A percentile compares a stretch with the other conserved stretches of the same genome.
Evolutionary conservation across 2,329 filamentous ascomycete genomes (phyloP).

Genomic region (Botryotinia globosa): DNA sequence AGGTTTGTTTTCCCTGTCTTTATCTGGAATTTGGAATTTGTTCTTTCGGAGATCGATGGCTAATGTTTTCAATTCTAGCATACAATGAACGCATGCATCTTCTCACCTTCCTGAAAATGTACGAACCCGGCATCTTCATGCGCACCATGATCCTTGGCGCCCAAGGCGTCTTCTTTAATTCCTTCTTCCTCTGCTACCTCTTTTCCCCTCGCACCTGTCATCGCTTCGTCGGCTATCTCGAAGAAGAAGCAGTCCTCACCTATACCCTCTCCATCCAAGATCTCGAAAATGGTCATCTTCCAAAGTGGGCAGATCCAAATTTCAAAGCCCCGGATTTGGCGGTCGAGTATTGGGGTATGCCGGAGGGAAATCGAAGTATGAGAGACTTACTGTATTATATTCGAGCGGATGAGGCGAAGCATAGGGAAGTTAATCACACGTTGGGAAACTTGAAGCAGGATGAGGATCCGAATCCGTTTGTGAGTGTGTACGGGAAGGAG

Average conservation of each 20-base stretch:
- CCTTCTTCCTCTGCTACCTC: conserved; percentile 85
- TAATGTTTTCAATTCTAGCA: conserved; percentile 64
- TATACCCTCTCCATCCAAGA: conserved; percentile 89
- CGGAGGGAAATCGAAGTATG: conserved; percentile 78
- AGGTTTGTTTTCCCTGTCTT: neutral
- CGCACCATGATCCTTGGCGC: conserved; percentile 85
- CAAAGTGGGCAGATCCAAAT: conserved; percentile 68
- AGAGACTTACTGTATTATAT: conserved; percentile 84
- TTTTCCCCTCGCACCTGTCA: conserved; percentile 84
- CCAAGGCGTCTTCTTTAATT: conserved; percentile 96
- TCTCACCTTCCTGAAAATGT: conserved; percentile 89
- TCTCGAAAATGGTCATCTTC: conserved; percentile 78
- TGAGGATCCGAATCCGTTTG: conserved; percentile 89
- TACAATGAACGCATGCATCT: conserved; percentile 96
- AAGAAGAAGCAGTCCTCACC: conserved; percentile 95
- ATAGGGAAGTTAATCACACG: conserved; percentile 93
- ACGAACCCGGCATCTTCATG: conserved; percentile 79
- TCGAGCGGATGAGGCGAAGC: conserved; percentile 83
- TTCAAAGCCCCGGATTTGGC: conserved; percentile 85
- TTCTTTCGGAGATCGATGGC: conserved; percentile 41
- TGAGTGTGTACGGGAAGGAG: conserved; percentile 73
- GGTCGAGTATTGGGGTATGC: conserved; percentile 91
- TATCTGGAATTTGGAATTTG: too few species aligned
- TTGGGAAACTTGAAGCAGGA: conserved; percentile 81
- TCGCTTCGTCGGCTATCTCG: conserved; percentile 93